These are phyloP conservation scores for Zopfia rhizophila DNA, from an alignment of 2,329 filamentous ascomycete species.

Conservation along the genomic window DNA sequence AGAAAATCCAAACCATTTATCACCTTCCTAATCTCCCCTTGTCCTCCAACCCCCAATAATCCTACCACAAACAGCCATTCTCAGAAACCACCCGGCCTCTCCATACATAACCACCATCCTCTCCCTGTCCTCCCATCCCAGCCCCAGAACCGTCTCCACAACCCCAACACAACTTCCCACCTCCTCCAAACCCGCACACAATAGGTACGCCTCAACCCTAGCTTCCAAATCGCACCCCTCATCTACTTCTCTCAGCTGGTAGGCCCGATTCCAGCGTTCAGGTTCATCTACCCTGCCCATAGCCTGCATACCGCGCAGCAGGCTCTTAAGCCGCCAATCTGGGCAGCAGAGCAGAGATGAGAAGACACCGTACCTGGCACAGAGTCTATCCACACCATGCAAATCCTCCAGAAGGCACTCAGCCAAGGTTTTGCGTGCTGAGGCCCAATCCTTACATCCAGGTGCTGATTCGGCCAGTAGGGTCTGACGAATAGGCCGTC, in stretches of 20 bases:
- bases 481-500: slow-evolving; percentile 18
- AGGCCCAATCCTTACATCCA: slow-evolving; percentile 3
- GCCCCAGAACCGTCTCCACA: slow-evolving; percentile 18
- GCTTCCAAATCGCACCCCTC: slow-evolving; percentile 23
- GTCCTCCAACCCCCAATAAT: too few species aligned
- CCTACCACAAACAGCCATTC: slow-evolving; percentile 11
- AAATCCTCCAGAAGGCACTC: slow-evolving; percentile 11
- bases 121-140: slow-evolving; percentile 22
- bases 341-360: slow-evolving; percentile 14
- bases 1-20: too few species aligned
- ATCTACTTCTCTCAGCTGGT: slow-evolving; percentile 28
- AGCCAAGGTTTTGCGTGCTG: slow-evolving; percentile 25
- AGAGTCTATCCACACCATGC: slow-evolving; percentile 1
- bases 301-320: slow-evolving; percentile 25
- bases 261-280: slow-evolving; percentile 22
- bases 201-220: slow-evolving; percentile 29
- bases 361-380: slow-evolving; percentile 24
- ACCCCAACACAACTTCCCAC: slow-evolving; percentile 24
- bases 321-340: slow-evolving; percentile 5
- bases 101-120: slow-evolving; percentile 21
- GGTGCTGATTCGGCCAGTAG: slow-evolving; percentile 21
- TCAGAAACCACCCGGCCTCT: slow-evolving; percentile 26
- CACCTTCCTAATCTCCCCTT: too few species aligned
- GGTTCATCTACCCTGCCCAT: slow-evolving; percentile 24
- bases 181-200: slow-evolving; percentile 23